These are phyloP conservation scores for Plantago coronopus DNA, from an alignment of 305 asterid species.

Conservation along the genomic window DNA sequence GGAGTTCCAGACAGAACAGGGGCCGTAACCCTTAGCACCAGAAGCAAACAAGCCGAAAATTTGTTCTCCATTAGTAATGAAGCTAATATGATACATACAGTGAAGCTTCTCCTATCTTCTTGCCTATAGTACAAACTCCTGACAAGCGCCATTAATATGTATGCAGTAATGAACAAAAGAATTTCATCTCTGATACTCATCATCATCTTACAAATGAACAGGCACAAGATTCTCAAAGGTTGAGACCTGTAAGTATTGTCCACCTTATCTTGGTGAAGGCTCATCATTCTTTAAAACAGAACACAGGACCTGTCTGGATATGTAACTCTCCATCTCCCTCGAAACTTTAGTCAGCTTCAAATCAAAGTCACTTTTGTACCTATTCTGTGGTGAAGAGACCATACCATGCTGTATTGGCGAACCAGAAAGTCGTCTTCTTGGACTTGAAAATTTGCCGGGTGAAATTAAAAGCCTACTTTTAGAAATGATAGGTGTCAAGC, in stretches of 20 bases:
- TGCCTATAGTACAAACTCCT: constrained; percentile 4
- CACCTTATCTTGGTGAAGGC: constrained; percentile 45
- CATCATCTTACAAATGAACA: constrained; percentile 27
- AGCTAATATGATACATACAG: constrained; percentile 22
- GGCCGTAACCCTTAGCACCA: neutral
- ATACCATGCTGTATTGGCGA: constrained; percentile 45
- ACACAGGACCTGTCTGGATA: constrained; percentile 71
- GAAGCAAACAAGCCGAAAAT: neutral
- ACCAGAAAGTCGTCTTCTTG: constrained; percentile 72
- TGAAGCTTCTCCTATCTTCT: constrained; percentile 17
- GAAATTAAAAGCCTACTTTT: constrained; percentile 40
- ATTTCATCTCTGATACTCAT: constrained; percentile 15
- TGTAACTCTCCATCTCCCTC: constrained; percentile 68
- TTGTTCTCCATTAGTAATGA: neutral
- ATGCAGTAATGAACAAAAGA: constrained; percentile 12
- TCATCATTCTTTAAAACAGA: constrained; percentile 53
- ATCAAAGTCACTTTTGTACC: constrained; percentile 64
- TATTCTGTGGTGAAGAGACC: constrained; percentile 49
- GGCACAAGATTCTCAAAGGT: constrained; percentile 40
- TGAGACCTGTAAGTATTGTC: constrained; percentile 30
- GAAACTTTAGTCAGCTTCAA: constrained; percentile 72
- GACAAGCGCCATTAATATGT: constrained; percentile 8
- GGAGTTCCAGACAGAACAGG: too few relatives aligned
- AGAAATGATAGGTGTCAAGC: constrained; percentile 33
- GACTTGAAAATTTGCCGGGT: constrained; percentile 66